Conservation (phyloP, 2,329 filamentous ascomycete species). For the Leptographium wingfieldii region DNA sequence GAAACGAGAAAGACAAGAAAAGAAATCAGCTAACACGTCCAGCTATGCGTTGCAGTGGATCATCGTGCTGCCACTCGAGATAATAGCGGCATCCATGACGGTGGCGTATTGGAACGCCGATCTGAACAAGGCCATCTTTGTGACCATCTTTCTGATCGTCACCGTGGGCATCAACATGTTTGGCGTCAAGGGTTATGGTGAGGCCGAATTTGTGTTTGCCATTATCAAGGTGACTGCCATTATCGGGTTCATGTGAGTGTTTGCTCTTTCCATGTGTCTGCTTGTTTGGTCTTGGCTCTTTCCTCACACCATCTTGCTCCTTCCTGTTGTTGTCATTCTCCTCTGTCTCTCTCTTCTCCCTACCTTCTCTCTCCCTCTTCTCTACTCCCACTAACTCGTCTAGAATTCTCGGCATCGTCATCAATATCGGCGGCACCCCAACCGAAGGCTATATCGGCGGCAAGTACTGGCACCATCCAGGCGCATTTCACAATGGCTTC, state of each 20-base stretch:
- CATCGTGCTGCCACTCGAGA: slow-evolving; percentile 68
- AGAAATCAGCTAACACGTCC: not conserved
- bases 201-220: slow-evolving; percentile 80
- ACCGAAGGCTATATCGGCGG: slow-evolving; percentile 68
- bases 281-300: slow-evolving; percentile 17
- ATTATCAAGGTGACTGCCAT: slow-evolving; percentile 78
- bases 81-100: slow-evolving; percentile 76
- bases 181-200: slow-evolving; percentile 78
- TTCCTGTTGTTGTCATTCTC: not conserved
- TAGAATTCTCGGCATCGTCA: slow-evolving; percentile 71
- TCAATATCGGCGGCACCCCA: slow-evolving; percentile 71
- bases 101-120: slow-evolving; percentile 64
- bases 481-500: slow-evolving; percentile 73
- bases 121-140: slow-evolving; percentile 61
- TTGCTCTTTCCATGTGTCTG: not conserved
- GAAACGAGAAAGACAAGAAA: not conserved
- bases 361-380: slow-evolving; percentile 1
- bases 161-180: slow-evolving; percentile 79
- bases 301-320: not conserved
- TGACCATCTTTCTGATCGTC: slow-evolving; percentile 64
- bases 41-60: slow-evolving; percentile 85
- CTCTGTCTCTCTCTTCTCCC: not conserved
- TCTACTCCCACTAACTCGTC: not conserved
- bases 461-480: slow-evolving; percentile 62
- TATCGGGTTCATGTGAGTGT: slow-evolving; percentile 69